These are phyloP conservation scores for Camillea tinctor DNA, from an alignment of 2,329 filamentous ascomycete genomes.

Conservation along the genomic window DNA sequence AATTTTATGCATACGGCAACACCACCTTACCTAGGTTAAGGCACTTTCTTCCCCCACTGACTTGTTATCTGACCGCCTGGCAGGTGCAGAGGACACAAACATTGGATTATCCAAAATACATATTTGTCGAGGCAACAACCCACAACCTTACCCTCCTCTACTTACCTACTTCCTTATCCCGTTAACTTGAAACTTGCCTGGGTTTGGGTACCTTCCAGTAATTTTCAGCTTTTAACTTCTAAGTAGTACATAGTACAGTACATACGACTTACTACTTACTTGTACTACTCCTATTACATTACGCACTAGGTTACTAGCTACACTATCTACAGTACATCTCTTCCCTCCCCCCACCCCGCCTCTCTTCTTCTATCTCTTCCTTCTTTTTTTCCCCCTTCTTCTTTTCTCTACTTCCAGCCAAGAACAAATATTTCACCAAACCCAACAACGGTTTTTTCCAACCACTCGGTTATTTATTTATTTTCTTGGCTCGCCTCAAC, in stretches of 20 bases:
- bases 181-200: no score
- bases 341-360: no score
- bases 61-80: not conserved
- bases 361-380: no score
- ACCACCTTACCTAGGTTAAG: no score
- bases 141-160: not conserved
- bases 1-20: not conserved
- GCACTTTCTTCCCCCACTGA: not conserved
- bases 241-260: no score
- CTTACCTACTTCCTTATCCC: not conserved
- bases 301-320: no score
- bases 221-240: no score
- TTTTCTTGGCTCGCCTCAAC: not conserved
- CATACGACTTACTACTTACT: no score
- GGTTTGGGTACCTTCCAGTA: no score
- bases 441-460: not conserved
- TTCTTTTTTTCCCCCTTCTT: not conserved
- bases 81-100: conserved; percentile 8
- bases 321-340: no score
- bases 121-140: conserved; percentile 11
- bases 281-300: no score
- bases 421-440: not conserved
- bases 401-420: not conserved
- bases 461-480: not conserved
- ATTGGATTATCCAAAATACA: not conserved